A percentile compares a stretch with the other conserved stretches of the same genome.
Conservation (phyloP, 345 rosid genomes). For the Citropsis articulata region DNA sequence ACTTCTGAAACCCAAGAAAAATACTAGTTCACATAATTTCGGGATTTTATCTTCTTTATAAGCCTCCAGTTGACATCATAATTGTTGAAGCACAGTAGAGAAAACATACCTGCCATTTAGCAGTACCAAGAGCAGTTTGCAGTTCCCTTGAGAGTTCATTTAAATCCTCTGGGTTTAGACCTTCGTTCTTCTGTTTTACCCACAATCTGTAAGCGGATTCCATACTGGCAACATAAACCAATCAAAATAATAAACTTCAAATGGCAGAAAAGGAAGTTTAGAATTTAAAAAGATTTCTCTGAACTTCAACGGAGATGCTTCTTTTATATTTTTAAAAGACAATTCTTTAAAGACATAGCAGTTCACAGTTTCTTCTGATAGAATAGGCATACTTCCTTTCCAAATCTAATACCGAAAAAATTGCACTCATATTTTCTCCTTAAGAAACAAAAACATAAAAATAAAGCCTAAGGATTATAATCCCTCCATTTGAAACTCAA, state of each 20-base stretch:
- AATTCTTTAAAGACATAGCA: not conserved
- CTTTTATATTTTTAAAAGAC: not conserved
- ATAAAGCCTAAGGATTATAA: not conserved
- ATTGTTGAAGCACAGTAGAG: not conserved
- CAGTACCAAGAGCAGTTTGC: conserved; percentile 81
- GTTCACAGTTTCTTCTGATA: not conserved
- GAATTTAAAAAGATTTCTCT: not conserved
- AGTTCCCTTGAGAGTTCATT: conserved; percentile 62
- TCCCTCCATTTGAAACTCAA: not conserved
- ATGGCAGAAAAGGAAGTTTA: not conserved
- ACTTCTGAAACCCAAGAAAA: not conserved
- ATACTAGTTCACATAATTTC: not conserved
- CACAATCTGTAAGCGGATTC: conserved; percentile 76
- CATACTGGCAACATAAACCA: conserved; percentile 53
- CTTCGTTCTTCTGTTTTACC: conserved; percentile 55
- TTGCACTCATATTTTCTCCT: not conserved
- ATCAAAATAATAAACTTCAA: not conserved
- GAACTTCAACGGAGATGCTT: not conserved
- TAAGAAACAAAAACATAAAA: not conserved
- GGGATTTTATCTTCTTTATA: not conserved
- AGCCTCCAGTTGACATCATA: not conserved
- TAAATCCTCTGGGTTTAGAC: conserved; percentile 32
- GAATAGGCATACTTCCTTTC: not conserved
- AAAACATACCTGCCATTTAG: conserved; percentile 83
- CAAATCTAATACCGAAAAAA: not conserved